These are phyloP conservation scores for Stereum hirsutum DNA, from an alignment of 1,284 basidiomycete genomes.

Conservation along the genomic window DNA sequence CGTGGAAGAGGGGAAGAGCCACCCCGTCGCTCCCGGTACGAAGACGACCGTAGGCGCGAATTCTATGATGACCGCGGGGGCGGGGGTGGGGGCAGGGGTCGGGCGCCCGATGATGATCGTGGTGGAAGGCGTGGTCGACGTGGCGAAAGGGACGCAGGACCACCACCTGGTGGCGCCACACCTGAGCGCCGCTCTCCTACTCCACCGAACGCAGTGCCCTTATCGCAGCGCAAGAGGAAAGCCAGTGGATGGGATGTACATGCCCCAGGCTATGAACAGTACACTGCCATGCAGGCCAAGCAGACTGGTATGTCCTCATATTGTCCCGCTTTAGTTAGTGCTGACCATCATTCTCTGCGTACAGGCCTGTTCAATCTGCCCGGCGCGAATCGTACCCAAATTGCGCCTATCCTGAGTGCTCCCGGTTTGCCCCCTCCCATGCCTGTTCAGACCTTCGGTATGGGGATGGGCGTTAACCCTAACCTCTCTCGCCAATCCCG, in stretches of 20 bases:
- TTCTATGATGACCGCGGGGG: slow-evolving; percentile 39
- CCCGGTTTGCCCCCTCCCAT: slow-evolving; percentile 75
- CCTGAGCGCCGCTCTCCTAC: slow-evolving; percentile 84
- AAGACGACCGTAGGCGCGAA: slow-evolving; percentile 24
- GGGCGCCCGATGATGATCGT: slow-evolving; percentile 24
- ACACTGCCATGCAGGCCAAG: slow-evolving; percentile 93
- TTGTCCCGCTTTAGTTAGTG: neutral
- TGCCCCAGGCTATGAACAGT: slow-evolving; percentile 92
- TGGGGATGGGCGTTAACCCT: slow-evolving; percentile 77
- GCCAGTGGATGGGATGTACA: slow-evolving; percentile 94
- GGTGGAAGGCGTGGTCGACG: slow-evolving; percentile 21
- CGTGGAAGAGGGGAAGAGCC: slow-evolving; percentile 26
- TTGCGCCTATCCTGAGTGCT: slow-evolving; percentile 72
- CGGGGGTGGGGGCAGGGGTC: slow-evolving; percentile 14
- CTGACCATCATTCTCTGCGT: neutral
- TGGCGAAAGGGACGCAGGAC: slow-evolving; percentile 23
- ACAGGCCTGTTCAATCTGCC: slow-evolving; percentile 87
- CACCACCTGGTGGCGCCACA: slow-evolving; percentile 27
- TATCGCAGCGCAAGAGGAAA: slow-evolving; percentile 82
- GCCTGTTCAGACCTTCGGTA: slow-evolving; percentile 74
- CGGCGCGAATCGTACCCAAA: slow-evolving; percentile 83
- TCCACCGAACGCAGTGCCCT: slow-evolving; percentile 73
- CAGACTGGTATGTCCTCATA: slow-evolving; percentile 63
- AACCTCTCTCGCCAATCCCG: slow-evolving; percentile 89
- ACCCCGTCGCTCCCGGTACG: slow-evolving; percentile 37